Base-by-base conservation (phyloP, 2,329 filamentous ascomycete genomes). In the Metarhizium robertsii region DNA sequence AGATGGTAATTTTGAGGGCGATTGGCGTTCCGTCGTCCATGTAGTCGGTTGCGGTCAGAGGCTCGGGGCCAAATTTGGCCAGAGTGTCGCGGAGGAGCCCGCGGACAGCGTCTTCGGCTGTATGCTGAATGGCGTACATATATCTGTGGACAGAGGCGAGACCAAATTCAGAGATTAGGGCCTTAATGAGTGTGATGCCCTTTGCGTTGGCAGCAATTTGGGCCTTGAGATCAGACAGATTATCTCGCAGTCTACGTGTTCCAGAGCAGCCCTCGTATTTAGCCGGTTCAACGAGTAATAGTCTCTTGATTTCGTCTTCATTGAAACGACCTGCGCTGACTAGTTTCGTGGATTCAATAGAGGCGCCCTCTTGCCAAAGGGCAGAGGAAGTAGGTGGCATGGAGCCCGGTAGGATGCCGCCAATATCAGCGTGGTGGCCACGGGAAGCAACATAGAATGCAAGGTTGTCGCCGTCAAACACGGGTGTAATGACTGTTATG, bases 1-100 rank as follows among this genome's bases (percentile, higher is more conserved):
- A 81, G 61, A 95, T 95, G 8, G 81, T 85, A 42, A 95, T 79
- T 54, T 84, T 85, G 4, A 95, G 79, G 53, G 79, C 75, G 63
- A 95, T 94, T 0, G 88, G 87, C 13, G 82, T 87, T 38, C 90
- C 90, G 63, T 95, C 90, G 66, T 95, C 90, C 88, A 95, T 94
- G 73, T 85, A 90, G 65, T 40, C 82, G 11, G 61, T 56, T 2
- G 71, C 69, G 8, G 55, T 50, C 4, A 73, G 61, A 7, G 60
- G 56, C 25, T 58, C 55, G 0, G 60, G 58, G 11, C 58, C 60
- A 42, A 55, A 56, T 30, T 57, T 58, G 25, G 57, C 54, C 1
- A 57, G 58, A 1, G 61, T 61, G 4, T 56, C 57, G 34, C 55
- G 59, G 25, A 67, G 53, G 13, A 67, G 59, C 52, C 80, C 81